These are phyloP conservation scores for Thraustotheca clavata DNA, from an alignment of 352 stramenopile genomes.

Conservation along the genomic window DNA sequence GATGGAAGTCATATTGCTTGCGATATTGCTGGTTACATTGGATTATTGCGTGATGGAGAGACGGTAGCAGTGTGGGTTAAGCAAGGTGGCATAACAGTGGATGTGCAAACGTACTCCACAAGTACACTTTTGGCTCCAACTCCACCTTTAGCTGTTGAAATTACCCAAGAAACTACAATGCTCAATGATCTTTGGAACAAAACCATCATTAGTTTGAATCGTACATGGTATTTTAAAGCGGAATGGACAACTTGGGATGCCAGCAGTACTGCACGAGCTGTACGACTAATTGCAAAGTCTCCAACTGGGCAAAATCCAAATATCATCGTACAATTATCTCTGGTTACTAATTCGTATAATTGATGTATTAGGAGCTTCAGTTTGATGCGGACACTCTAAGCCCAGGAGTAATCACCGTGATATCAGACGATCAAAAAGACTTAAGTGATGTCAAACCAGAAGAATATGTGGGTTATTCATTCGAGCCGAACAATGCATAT, in stretches of 20 bases:
- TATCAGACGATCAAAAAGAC: background rate
- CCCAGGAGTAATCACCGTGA: background rate
- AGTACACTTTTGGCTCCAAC: background rate
- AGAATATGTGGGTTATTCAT: background rate
- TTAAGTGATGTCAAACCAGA: background rate
- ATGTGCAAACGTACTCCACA: background rate
- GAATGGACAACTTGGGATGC: background rate
- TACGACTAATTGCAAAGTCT: background rate
- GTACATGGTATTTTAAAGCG: background rate
- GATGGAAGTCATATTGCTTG: background rate
- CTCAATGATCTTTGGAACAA: conserved; percentile 17
- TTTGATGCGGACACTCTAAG: background rate
- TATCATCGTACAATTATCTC: background rate
- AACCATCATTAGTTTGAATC: background rate
- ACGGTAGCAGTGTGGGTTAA: conserved; percentile 1
- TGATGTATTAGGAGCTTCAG: conserved; percentile 2
- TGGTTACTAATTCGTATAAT: background rate
- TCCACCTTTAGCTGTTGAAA: background rate
- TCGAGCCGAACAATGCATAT: background rate
- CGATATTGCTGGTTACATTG: background rate
- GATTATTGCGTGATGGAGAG: conserved; percentile 1
- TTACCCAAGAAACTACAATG: conserved; percentile 4
- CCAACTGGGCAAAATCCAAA: background rate
- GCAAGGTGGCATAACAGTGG: background rate
- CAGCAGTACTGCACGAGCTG: background rate